Base-by-base conservation (phyloP, 2,329 filamentous ascomycete genomes). In the Lasiodiplodia gonubiensis region DNA sequence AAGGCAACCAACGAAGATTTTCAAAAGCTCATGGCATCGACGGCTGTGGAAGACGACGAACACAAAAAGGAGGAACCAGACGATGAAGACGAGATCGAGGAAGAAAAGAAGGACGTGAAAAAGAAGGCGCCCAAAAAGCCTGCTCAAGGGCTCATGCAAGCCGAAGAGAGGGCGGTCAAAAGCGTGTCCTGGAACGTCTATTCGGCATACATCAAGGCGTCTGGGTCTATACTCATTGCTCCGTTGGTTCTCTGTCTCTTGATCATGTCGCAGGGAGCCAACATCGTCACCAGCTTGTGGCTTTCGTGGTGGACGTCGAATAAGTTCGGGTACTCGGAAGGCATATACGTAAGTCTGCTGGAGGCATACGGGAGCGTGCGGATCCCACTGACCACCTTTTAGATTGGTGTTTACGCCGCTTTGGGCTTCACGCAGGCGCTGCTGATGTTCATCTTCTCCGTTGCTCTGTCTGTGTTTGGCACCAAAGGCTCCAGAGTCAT, bases 241-340 rank as follows among this genome's bases (percentile, higher is more conserved):
- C 86, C 90, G 0, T 70, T 88, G 11, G 77, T 94, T 4, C 77
- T 93, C 4, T 68, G 88, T 27, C 78, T 93, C 3, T 84, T 97
- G 12, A 77, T 92, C 6, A 74, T 93, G 12, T 89, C 92, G 0
- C 93, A 97, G 75, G 92, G 90, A 10, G 86, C 91, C 69, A 97
- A 97, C 75, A 94, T 98, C 70, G 85, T 88, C 71, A 97, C 93
- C 14, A 94, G 91, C 74, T 80, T 98, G 66, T 98, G 94, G 94
- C 86, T 98, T 1, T 95, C 93, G 0, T 98, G 89, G 81, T 98
- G 94, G 94, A 96, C 92, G 0, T 92, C 91, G 0, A 80, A 93
- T 77, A 90, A 91, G 75, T 97, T 90, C 71, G 82, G 84, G 8
- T 86, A 90, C 68, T 83, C 86, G 0, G 86, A 83, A 14, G 92